phyloP scores from a whole-genome alignment of 495 filamentous ascomycete genomes.

The Barbatosphaeria neglecta region DNA sequence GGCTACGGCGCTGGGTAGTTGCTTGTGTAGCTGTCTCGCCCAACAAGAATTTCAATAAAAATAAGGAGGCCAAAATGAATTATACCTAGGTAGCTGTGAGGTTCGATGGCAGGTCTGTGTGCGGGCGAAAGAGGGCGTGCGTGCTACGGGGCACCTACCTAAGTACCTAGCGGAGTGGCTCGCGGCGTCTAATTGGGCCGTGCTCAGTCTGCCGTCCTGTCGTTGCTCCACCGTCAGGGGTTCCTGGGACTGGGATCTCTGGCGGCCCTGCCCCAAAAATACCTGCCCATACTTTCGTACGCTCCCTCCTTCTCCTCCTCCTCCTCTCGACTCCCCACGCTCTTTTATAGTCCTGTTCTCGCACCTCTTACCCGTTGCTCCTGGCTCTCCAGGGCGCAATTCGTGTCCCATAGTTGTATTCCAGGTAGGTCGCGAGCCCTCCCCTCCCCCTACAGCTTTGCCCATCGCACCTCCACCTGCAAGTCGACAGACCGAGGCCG shows the following conservation, averaged over 20 bases:
- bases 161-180: background rate
- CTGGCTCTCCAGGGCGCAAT: conserved; percentile 29
- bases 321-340: background rate
- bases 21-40: no score
- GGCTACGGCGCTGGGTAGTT: no score
- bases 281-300: background rate
- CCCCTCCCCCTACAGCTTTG: background rate
- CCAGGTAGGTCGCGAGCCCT: conserved; percentile 12
- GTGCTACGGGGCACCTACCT: no score
- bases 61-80: no score
- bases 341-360: conserved; percentile 12
- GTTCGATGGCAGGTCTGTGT: background rate
- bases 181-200: background rate
- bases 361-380: conserved; percentile 16
- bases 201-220: background rate
- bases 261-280: background rate
- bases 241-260: background rate
- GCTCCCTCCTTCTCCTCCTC: conserved; percentile 15
- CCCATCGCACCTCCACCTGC: background rate
- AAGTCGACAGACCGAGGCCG: background rate
- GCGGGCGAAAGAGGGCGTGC: no score
- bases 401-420: conserved; percentile 23
- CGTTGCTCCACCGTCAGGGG: background rate
- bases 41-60: no score
- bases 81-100: no score